Evolutionary conservation across 176 grass and related monocot species (phyloP).

Genomic region (Triticum dicoccoides): DNA sequence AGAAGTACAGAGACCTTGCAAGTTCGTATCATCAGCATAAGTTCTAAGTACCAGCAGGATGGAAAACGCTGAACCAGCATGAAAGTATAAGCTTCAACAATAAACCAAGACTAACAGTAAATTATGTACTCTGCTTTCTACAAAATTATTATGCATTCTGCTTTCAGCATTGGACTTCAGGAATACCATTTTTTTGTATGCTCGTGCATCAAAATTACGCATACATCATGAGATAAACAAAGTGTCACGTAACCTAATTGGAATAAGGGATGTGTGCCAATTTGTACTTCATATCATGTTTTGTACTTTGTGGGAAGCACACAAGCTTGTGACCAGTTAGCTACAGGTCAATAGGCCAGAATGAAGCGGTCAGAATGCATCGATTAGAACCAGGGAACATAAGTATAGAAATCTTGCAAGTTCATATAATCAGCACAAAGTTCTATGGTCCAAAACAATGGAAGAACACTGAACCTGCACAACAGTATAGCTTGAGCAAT

Average conservation of each 20-base stretch:
- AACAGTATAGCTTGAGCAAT: not conserved
- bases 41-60: not conserved
- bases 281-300: constrained; percentile 45
- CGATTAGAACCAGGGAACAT: not conserved
- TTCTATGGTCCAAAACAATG: not conserved
- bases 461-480: not conserved
- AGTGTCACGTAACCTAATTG: not conserved
- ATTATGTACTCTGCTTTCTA: not conserved
- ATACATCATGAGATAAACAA: not conserved
- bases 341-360: constrained; percentile 27
- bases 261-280: not conserved
- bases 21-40: constrained; percentile 16
- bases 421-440: constrained; percentile 5
- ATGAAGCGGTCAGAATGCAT: not conserved
- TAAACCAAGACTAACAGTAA: not conserved
- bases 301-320: constrained; percentile 53
- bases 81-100: not conserved
- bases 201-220: not conserved
- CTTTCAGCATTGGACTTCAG: not conserved
- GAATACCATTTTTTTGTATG: not conserved
- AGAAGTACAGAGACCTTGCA: not conserved
- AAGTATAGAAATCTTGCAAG: not conserved
- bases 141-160: not conserved
- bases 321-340: constrained; percentile 41
- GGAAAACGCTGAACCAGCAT: not conserved